phyloP scores from a whole-genome alignment of 768 basidiomycete species.

The Auricularia sp. region DNA sequence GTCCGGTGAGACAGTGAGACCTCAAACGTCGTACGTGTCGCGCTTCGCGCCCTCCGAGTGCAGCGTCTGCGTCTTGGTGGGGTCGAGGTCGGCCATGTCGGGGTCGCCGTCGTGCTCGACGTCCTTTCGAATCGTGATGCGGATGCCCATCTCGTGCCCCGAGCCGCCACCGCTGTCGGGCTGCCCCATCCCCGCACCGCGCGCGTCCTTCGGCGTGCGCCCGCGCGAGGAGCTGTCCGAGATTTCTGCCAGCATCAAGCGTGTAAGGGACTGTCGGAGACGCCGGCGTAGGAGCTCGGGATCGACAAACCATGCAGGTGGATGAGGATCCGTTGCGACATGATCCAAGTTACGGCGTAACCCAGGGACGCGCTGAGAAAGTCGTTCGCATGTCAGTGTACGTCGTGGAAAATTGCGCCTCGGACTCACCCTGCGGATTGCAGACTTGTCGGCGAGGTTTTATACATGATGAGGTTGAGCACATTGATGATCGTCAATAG shows the following conservation, averaged over 20 bases:
- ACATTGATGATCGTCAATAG: neutral
- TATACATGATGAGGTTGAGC: neutral
- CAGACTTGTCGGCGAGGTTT: neutral
- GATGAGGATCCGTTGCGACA: slow-evolving; percentile 1
- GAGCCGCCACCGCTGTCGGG: neutral
- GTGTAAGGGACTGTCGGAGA: neutral
- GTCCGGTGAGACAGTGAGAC: too few species aligned
- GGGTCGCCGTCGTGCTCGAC: neutral
- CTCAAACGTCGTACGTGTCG: too few species aligned
- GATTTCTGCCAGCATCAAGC: neutral
- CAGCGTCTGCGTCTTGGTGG: too few species aligned
- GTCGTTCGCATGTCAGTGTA: neutral
- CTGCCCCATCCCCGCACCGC: neutral
- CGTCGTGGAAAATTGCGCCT: neutral
- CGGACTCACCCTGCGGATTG: neutral
- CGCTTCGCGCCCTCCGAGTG: too few species aligned
- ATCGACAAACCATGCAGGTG: neutral
- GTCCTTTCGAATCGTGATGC: neutral
- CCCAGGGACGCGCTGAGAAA: neutral
- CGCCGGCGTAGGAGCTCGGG: neutral
- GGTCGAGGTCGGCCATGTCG: too few species aligned
- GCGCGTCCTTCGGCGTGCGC: neutral
- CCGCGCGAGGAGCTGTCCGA: neutral
- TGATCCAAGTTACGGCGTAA: slow-evolving; percentile 1
- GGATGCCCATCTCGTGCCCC: slow-evolving; percentile 1